Percentiles rank a stretch among this genome's conserved stretches.
phyloP scores from a whole-genome alignment of 805 yeast species.

The Metschnikowia lachancei region DNA sequence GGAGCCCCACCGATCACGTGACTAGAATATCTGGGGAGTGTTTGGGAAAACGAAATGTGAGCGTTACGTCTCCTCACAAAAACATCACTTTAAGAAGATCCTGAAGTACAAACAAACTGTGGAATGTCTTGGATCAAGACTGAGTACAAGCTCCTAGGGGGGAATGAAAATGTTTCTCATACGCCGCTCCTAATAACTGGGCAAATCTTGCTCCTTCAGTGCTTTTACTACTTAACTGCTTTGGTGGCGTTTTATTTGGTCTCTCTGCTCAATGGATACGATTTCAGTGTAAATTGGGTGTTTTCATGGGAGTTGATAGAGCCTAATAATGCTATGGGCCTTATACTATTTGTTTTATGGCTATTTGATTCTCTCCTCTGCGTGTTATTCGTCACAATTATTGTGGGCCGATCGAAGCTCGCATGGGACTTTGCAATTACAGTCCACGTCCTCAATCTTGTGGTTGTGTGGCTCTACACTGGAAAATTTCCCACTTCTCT shows the following conservation, averaged over 20 bases:
- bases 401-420: conserved; percentile 88
- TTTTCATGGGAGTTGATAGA: conserved; percentile 78
- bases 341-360: conserved; percentile 75
- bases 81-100: neutral
- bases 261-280: conserved; percentile 68
- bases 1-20: neutral
- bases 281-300: conserved; percentile 64
- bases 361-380: conserved; percentile 77
- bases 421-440: conserved; percentile 98
- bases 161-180: conserved; percentile 7
- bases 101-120: too few species aligned
- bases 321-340: conserved; percentile 75
- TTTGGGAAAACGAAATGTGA: too few species aligned
- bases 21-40: neutral
- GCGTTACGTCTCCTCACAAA: neutral
- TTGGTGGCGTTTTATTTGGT: conserved; percentile 60
- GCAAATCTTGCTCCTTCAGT: conserved; percentile 77
- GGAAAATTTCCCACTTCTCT: conserved; percentile 65
- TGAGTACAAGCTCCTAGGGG: conserved; percentile 12
- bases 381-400: conserved; percentile 77
- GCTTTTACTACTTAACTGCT: conserved; percentile 76
- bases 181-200: conserved; percentile 25
- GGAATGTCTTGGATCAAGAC: conserved; percentile 10
- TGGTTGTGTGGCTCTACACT: conserved; percentile 65
- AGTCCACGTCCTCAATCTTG: conserved; percentile 73